phyloP scores from a whole-genome alignment of 805 yeast species.

The Myxozyma lipomycoides region DNA sequence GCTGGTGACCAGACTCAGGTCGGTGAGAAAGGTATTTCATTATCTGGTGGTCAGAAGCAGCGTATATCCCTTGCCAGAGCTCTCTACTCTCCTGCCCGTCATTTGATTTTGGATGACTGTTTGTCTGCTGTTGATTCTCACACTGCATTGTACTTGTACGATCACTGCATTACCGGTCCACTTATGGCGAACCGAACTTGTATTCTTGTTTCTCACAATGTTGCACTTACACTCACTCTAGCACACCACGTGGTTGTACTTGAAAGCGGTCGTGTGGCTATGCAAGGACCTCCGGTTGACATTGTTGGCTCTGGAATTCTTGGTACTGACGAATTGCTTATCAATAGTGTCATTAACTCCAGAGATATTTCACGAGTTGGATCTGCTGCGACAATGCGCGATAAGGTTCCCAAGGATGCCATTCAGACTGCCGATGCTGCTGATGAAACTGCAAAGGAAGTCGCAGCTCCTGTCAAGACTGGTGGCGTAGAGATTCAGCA shows the following conservation, averaged over 20 bases:
- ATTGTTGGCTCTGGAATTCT: constrained; percentile 57
- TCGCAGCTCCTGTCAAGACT: constrained; percentile 70
- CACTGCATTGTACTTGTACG: constrained; percentile 89
- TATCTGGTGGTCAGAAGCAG: constrained; percentile 98
- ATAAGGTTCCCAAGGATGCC: constrained; percentile 67
- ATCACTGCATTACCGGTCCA: constrained; percentile 84
- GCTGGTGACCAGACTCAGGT: constrained; percentile 91
- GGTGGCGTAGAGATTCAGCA: constrained; percentile 58
- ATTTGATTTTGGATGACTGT: constrained; percentile 86
- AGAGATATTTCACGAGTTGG: constrained; percentile 57
- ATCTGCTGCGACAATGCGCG: constrained; percentile 65
- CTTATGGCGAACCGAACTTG: constrained; percentile 84
- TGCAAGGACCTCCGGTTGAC: constrained; percentile 41
- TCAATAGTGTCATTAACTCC: constrained; percentile 16
- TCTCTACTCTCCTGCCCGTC: constrained; percentile 76
- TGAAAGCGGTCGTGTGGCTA: constrained; percentile 77
- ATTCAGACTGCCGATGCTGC: constrained; percentile 63
- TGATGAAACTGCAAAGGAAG: constrained; percentile 78
- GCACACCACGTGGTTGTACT: constrained; percentile 78
- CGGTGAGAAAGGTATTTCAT: constrained; percentile 95
- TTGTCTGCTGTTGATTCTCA: constrained; percentile 96
- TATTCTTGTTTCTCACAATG: constrained; percentile 87
- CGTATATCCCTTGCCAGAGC: constrained; percentile 95
- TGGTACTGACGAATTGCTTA: constrained; percentile 58
- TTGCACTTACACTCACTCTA: constrained; percentile 75